phyloP scores from a whole-genome alignment of 345 rosid genomes.

The Arabidopsis suecica region DNA sequence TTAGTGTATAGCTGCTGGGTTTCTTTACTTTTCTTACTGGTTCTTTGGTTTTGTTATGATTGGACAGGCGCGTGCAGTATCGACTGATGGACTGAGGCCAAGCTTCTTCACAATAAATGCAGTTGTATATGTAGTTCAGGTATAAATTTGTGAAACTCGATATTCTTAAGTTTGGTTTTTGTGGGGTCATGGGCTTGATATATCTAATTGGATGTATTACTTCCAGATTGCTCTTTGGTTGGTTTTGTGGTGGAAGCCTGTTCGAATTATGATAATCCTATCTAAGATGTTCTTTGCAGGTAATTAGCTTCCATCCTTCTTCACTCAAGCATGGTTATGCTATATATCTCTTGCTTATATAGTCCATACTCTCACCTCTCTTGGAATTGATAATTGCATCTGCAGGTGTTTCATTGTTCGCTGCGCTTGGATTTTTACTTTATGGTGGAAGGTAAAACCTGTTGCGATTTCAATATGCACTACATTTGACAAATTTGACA shows the following conservation, averaged over 20 bases:
- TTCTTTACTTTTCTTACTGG: not conserved
- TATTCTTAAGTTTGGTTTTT: not conserved
- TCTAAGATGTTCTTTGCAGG: slow-evolving; percentile 93
- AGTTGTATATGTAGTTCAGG: slow-evolving; percentile 79
- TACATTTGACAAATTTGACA: not conserved
- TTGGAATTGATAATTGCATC: not conserved
- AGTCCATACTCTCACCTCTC: slow-evolving; percentile 1
- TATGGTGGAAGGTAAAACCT: slow-evolving; percentile 87
- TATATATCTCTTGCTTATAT: not conserved
- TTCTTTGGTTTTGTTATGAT: slow-evolving; percentile 4
- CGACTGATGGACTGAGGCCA: slow-evolving; percentile 87
- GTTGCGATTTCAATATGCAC: not conserved
- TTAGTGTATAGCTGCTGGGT: not conserved
- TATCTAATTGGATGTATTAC: not conserved
- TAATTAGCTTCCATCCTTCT: slow-evolving; percentile 31
- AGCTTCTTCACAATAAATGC: slow-evolving; percentile 82
- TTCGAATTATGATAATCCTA: slow-evolving; percentile 57
- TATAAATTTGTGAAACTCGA: slow-evolving; percentile 25
- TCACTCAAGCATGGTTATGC: no score
- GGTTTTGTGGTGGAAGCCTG: slow-evolving; percentile 80
- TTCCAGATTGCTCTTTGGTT: slow-evolving; percentile 82
- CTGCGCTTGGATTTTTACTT: slow-evolving; percentile 87
- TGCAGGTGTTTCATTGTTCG: slow-evolving; percentile 79
- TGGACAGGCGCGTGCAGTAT: slow-evolving; percentile 79
- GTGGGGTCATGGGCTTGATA: slow-evolving; percentile 11